A percentile compares a stretch with the other conserved stretches of the same genome.
Evolutionary conservation across 495 filamentous ascomycete genomes (phyloP).

Genomic region (Penicillium soppii): DNA sequence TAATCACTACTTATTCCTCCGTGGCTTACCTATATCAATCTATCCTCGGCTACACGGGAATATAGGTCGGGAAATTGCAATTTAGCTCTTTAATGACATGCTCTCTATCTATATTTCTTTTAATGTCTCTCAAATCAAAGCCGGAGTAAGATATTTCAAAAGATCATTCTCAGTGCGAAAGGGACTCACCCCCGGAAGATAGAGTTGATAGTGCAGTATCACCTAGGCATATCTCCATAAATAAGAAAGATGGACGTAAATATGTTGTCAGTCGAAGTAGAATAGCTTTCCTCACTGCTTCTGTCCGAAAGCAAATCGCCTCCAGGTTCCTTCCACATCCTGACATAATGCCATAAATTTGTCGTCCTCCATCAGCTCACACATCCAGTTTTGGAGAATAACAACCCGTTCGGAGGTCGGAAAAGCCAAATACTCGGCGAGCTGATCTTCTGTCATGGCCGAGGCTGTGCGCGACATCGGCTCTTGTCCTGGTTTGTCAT

Average conservation of each 20-base stretch:
- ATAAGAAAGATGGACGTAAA: background rate
- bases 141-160: background rate
- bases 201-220: background rate
- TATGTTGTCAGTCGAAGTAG: background rate
- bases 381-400: slow-evolving; percentile 45
- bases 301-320: slow-evolving; percentile 41
- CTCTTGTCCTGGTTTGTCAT: background rate
- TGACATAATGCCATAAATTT: slow-evolving; percentile 41
- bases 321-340: slow-evolving; percentile 47
- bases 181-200: too few species aligned
- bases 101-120: background rate
- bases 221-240: background rate
- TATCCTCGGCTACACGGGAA: too few species aligned
- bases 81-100: background rate
- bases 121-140: background rate
- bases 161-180: too few species aligned
- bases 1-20: too few species aligned
- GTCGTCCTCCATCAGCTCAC: slow-evolving; percentile 43
- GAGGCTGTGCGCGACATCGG: slow-evolving; percentile 7
- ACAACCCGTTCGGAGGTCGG: slow-evolving; percentile 35
- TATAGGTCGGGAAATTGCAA: background rate
- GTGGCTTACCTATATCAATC: too few species aligned
- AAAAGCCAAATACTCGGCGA: slow-evolving; percentile 29
- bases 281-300: slow-evolving; percentile 8
- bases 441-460: slow-evolving; percentile 24